These are phyloP conservation scores for Puya raimondii DNA, from an alignment of 176 grass and related monocot species.

Conservation along the genomic window DNA sequence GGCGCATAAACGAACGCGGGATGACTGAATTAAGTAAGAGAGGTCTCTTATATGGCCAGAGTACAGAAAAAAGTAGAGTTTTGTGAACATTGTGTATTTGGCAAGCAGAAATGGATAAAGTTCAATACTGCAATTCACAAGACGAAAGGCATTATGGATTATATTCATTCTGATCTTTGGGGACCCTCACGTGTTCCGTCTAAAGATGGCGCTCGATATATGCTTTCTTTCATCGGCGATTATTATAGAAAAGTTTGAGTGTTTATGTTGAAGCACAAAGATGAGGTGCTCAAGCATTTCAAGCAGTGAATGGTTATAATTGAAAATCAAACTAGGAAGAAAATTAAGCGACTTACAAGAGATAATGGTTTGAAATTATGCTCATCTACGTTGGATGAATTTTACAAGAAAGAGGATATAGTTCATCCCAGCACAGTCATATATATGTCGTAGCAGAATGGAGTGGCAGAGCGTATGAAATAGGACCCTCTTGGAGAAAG, in stretches of 20 bases:
- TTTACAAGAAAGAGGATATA: not conserved
- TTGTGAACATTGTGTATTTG: not conserved
- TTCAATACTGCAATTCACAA: not conserved
- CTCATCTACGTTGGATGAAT: not conserved
- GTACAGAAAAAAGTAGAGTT: not conserved
- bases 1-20: not conserved
- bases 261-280: not conserved
- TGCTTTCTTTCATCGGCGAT: not conserved
- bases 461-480: constrained; percentile 17
- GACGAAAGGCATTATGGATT: not conserved
- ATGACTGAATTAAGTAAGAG: not conserved
- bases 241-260: not conserved
- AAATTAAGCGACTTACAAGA: not conserved
- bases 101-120: not conserved
- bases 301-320: not conserved
- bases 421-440: not conserved
- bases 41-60: not conserved
- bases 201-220: not conserved
- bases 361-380: not conserved
- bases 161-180: not conserved
- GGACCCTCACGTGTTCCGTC: not conserved
- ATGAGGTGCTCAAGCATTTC: not conserved
- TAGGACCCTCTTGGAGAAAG: constrained; percentile 15
- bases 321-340: not conserved
- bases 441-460: not conserved